Base-by-base conservation (phyloP, 768 basidiomycete genomes). In the Ramaria sp. region DNA sequence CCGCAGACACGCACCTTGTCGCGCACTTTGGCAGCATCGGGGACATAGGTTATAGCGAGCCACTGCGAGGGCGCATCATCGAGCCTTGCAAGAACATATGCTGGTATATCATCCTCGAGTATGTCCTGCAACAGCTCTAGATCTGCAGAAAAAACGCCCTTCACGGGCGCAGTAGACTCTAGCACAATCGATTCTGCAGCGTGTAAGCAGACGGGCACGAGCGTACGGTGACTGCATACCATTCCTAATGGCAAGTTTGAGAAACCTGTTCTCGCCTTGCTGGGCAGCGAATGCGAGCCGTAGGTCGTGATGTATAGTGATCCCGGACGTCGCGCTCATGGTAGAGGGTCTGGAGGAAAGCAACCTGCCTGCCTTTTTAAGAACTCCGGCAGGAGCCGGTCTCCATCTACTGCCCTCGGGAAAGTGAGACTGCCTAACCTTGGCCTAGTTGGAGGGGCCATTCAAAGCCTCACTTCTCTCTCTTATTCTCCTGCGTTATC, bases 281-380 rank as follows among this genome's bases (percentile, higher is more conserved):
- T 75, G 73, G 42, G 56, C 69, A 4, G 84, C 82, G 64, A 90
- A 89, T 19, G 66, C 68, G 3, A 74, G 67, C 2, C 73, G 63
- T 48, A 91, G 78, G 49, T 84, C 78, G 51, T 73, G 70, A 15
- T 85, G 80, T 53, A 82, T 75, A 37, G 70, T 68, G 64, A 91
- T 90, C 24, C 86, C 88, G 60, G 86, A 88, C 5, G 77, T 76
- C 41, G 86, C 79, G 50, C 85, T 83, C 88, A 91, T 90, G 51
- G 59, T n/a, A n/a, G n/a, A n/a, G n/a, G n/a, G n/a, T 38, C 38
- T 31, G 30, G 22, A 55, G 24, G 15, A 39, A 43, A 39, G n/a
- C n/a, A n/a, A n/a, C n/a, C n/a, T n/a, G n/a, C 31, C 59, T 62
- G 60, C 62, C 51, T n/a, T 3, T 12, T 41, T 41, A 7, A n/a